Evolutionary conservation across 805 yeast species (phyloP), one percentile per base, ranked within the genome.

Genomic region (Candida boidinii): DNA sequence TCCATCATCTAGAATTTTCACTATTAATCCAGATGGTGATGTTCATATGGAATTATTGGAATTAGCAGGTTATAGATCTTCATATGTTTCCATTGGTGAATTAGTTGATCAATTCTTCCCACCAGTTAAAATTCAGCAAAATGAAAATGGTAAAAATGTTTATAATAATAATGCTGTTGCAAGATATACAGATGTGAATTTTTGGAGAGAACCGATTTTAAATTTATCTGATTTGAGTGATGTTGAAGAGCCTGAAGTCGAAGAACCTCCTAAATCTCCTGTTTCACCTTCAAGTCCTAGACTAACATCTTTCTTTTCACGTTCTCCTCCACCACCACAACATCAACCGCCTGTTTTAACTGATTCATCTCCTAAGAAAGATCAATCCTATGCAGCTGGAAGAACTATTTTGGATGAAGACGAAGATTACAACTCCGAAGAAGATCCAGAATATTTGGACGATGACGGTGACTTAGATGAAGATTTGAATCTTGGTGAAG

Each of bases 51-150:
- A 92, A 57, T 68, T 92, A 42, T 64, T 92, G 34, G 97, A 92
- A 53, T 66, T 92, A 49, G 94, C 96, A 0, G 98, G 98, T 3
- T 85, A 83, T 55, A 82, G 73, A 50, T 79, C 92, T 33, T 78
- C 94, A 0, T 92, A 92, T 53, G 74, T 92, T 31, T 79, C 78
- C 42, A 90, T 92, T 49, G 84, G 92, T 28, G 97, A 92, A 54
- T 66, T 92, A 34, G 96, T 92, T 10, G 98, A 92, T 57, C 97
- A 92, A 55, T 88, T 88, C 55, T 92, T 92, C 68, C 98, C 98
- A 7, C 95, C 96, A 0, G 81, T 76, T 28, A 37, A 40, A 17
- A 16, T 30, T 17, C 36, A 27, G 17, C 38, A 35, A 17, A 43
- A 44, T n/a, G 48, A 44, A 15, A 40, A 31, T 17, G 29, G 22